A percentile compares a stretch with the other conserved stretches of the same genome.
phyloP scores from a whole-genome alignment of 1,284 basidiomycete genomes.

The Gymnopus androsaceus region DNA sequence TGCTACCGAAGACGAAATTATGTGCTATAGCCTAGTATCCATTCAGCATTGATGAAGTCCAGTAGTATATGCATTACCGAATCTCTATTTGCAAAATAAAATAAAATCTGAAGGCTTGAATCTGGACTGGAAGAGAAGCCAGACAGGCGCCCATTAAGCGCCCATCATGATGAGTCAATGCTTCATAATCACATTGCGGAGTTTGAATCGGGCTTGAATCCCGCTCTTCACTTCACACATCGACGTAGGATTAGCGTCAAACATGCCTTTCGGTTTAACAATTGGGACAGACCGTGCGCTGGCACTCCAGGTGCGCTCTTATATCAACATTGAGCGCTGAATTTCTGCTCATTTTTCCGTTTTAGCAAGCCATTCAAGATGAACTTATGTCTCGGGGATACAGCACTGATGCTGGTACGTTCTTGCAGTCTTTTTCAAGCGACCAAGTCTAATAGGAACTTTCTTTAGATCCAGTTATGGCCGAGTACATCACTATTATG shows the following conservation, averaged over 20 bases:
- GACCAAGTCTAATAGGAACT: slow-evolving; percentile 10
- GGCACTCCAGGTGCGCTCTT: slow-evolving; percentile 61
- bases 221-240: slow-evolving; percentile 16
- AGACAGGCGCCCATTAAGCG: no score
- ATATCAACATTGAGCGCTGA: background rate
- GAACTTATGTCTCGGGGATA: slow-evolving; percentile 78
- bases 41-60: no score
- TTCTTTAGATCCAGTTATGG: slow-evolving; percentile 78
- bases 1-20: no score
- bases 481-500: slow-evolving; percentile 91
- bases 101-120: no score
- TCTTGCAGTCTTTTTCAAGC: slow-evolving; percentile 17
- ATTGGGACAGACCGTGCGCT: slow-evolving; percentile 79
- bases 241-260: slow-evolving; percentile 21
- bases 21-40: no score
- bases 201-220: slow-evolving; percentile 10
- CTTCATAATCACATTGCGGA: slow-evolving; percentile 14
- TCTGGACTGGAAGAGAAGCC: no score
- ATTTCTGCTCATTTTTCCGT: background rate
- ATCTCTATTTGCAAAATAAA: no score
- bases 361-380: slow-evolving; percentile 77
- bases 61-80: no score
- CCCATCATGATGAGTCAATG: no score
- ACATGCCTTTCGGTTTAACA: slow-evolving; percentile 73
- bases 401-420: slow-evolving; percentile 74